Conservation (phyloP, 768 basidiomycete species). For the Sarcomyxa edulis region DNA sequence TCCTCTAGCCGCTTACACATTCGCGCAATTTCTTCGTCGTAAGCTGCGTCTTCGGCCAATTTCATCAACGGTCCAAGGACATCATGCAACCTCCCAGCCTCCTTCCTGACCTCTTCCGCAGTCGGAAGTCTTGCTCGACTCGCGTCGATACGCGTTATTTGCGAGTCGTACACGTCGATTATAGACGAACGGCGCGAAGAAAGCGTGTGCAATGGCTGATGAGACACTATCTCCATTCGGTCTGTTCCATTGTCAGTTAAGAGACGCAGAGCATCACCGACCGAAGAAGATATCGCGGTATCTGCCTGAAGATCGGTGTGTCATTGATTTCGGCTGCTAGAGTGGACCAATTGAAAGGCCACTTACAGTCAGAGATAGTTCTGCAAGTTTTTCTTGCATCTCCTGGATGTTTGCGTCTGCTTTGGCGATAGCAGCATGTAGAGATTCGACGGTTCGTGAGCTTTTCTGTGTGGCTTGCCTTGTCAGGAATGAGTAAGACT, state of each 20-base stretch:
- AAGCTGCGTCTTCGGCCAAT: constrained; percentile 10
- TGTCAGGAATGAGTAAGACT: constrained; percentile 10
- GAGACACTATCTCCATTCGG: no score
- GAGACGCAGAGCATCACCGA: no score
- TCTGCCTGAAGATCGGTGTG: no score
- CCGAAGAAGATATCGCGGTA: no score
- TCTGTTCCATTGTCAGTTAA: no score
- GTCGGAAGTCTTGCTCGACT: background rate
- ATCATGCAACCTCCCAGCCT: background rate
- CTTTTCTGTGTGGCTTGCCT: constrained; percentile 16
- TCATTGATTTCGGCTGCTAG: background rate
- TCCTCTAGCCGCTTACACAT: constrained; percentile 6
- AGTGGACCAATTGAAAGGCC: background rate
- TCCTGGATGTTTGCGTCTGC: constrained; percentile 13
- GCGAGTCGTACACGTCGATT: constrained; percentile 1
- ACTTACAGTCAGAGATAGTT: constrained; percentile 23
- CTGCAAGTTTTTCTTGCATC: constrained; percentile 19
- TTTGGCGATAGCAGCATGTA: constrained; percentile 17
- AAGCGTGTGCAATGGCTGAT: constrained; percentile 7
- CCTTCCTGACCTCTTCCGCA: background rate
- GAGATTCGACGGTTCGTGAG: constrained; percentile 15
- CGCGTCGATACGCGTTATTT: background rate
- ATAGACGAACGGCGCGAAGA: constrained; percentile 10
- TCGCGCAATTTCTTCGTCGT: constrained; percentile 8
- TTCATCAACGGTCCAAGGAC: background rate